Evolutionary conservation across 176 grass and related monocot species (phyloP).

Genomic region (Oryza coarctata): DNA sequence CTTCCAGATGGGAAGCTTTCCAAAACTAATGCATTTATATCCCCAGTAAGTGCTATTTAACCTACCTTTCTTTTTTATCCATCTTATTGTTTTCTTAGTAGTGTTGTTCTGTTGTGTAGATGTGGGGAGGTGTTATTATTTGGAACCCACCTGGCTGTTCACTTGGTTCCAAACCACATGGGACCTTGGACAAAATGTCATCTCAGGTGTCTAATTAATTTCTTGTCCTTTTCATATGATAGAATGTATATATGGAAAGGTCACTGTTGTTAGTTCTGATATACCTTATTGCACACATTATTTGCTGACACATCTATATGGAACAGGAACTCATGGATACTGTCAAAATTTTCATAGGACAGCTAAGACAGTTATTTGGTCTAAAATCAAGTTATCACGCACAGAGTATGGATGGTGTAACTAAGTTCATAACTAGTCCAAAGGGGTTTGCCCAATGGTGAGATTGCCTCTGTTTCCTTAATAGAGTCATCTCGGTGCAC

Average conservation of each 20-base stretch:
- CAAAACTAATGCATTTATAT: conserved; percentile 97
- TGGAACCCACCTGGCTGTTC: conserved; percentile 89
- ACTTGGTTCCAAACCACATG: conserved; percentile 35
- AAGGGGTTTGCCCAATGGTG: conserved; percentile 93
- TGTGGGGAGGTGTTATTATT: conserved; percentile 95
- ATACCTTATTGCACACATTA: conserved; percentile 26
- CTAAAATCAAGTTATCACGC: conserved; percentile 62
- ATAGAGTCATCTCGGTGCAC: not conserved
- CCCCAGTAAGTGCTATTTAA: conserved; percentile 67
- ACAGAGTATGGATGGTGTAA: conserved; percentile 34
- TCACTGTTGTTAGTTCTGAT: not conserved
- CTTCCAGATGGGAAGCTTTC: conserved; percentile 68
- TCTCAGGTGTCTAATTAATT: conserved; percentile 60
- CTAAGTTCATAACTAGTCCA: conserved; percentile 77
- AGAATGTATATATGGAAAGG: not conserved
- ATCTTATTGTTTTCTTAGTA: conserved; percentile 33
- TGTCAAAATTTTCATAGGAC: conserved; percentile 82
- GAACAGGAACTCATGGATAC: conserved; percentile 89
- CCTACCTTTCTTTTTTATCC: conserved; percentile 11
- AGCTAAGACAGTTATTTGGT: conserved; percentile 91
- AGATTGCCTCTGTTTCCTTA: conserved; percentile 25
- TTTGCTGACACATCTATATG: conserved; percentile 25
- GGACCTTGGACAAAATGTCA: conserved; percentile 48
- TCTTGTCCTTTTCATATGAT: conserved; percentile 11
- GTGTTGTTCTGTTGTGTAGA: conserved; percentile 46